phyloP scores from a whole-genome alignment of 495 filamentous ascomycete genomes.

The Sabuloglossum arenarium region DNA sequence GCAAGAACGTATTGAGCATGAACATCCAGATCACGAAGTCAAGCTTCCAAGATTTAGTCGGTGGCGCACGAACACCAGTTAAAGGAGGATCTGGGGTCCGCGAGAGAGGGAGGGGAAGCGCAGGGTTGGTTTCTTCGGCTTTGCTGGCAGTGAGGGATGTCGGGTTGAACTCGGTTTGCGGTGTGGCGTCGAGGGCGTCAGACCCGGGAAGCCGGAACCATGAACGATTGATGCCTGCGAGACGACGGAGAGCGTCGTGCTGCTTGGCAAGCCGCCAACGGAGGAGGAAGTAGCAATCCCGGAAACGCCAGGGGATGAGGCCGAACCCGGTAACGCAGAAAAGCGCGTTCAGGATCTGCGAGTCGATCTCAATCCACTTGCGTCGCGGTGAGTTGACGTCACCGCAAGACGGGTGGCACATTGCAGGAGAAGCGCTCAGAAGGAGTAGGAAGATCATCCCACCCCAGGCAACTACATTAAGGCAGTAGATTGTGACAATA shows the following conservation, averaged over 20 bases:
- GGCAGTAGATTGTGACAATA: constrained; percentile 53
- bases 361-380: constrained; percentile 71
- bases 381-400: constrained; percentile 50
- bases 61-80: constrained; percentile 41
- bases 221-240: constrained; percentile 42
- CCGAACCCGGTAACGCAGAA: constrained; percentile 82
- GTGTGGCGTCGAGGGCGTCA: constrained; percentile 12
- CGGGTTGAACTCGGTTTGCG: neutral
- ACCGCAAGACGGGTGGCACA: constrained; percentile 58
- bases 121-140: constrained; percentile 21
- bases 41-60: constrained; percentile 52
- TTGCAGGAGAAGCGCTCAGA: constrained; percentile 50
- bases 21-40: constrained; percentile 62
- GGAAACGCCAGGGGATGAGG: constrained; percentile 64
- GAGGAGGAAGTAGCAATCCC: constrained; percentile 51
- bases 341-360: constrained; percentile 62
- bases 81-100: constrained; percentile 33
- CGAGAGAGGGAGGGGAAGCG: constrained; percentile 32
- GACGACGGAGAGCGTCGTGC: constrained; percentile 29
- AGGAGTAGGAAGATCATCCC: constrained; percentile 77
- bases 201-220: constrained; percentile 52
- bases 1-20: constrained; percentile 56
- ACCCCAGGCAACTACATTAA: constrained; percentile 73
- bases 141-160: constrained; percentile 11
- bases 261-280: constrained; percentile 35